Conservation (phyloP, 495 filamentous ascomycete genomes). For the Neurospora discreta region DNA sequence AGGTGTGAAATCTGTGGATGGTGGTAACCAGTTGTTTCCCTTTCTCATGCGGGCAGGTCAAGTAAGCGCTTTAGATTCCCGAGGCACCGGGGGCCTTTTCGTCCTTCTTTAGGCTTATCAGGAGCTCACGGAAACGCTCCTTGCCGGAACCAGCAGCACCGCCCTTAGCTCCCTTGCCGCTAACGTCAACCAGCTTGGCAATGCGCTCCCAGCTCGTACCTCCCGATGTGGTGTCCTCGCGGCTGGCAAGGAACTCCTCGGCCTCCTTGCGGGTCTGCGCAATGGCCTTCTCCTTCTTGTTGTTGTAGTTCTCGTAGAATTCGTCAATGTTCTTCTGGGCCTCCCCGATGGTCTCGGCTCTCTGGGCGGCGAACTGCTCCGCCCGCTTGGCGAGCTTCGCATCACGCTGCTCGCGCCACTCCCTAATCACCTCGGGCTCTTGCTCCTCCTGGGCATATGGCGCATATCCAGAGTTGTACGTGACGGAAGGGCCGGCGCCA, state of each 20-base stretch:
- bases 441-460: conserved; percentile 50
- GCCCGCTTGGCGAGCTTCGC: conserved; percentile 64
- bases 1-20: neutral
- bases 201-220: conserved; percentile 99
- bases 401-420: conserved; percentile 88
- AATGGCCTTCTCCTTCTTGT: conserved; percentile 85
- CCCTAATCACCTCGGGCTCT: conserved; percentile 76
- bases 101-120: conserved; percentile 83
- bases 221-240: conserved; percentile 85
- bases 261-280: conserved; percentile 78
- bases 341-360: conserved; percentile 68
- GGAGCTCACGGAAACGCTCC: conserved; percentile 85
- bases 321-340: conserved; percentile 89
- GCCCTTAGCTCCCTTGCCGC: conserved; percentile 79
- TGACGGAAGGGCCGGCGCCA: conserved; percentile 46
- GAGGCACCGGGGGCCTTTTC: conserved; percentile 83
- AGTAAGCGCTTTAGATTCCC: conserved; percentile 34
- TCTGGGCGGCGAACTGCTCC: conserved; percentile 64
- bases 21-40: neutral
- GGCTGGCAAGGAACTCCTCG: conserved; percentile 80
- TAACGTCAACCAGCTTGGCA: conserved; percentile 89
- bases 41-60: neutral
- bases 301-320: conserved; percentile 99
- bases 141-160: conserved; percentile 83
- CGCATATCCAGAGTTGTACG: conserved; percentile 57